These are phyloP conservation scores for Prunus davidiana DNA, from an alignment of 306 rosid species.

Conservation along the genomic window DNA sequence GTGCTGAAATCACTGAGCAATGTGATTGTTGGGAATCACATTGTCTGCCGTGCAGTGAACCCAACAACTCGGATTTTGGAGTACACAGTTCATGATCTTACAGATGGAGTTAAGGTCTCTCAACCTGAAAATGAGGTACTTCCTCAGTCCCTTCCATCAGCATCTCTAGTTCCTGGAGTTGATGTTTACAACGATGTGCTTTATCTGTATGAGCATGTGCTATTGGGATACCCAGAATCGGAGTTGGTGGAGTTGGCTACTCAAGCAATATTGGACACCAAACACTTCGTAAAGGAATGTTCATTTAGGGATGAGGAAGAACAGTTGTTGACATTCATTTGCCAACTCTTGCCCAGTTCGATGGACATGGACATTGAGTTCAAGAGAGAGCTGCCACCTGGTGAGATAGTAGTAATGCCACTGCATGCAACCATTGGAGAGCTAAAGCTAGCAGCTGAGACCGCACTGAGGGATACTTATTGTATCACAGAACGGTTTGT, in stretches of 20 bases:
- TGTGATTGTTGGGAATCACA: constrained; percentile 59
- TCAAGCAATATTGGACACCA: constrained; percentile 64
- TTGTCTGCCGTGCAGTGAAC: constrained; percentile 74
- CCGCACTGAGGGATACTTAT: constrained; percentile 75
- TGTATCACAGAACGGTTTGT: constrained; percentile 51
- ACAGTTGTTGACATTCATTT: constrained; percentile 58
- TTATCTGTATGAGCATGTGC: constrained; percentile 60
- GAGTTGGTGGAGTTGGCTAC: constrained; percentile 54
- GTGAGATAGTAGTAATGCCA: constrained; percentile 69
- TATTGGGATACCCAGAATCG: constrained; percentile 61
- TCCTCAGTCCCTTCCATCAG: constrained; percentile 22
- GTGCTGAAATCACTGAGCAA: constrained; percentile 83
- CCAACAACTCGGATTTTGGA: constrained; percentile 67
- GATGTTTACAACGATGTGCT: constrained; percentile 68
- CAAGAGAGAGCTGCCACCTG: constrained; percentile 38
- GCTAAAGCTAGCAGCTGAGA: constrained; percentile 63
- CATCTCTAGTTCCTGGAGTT: constrained; percentile 40
- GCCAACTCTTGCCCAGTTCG: constrained; percentile 48
- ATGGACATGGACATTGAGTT: constrained; percentile 30
- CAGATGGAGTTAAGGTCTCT: constrained; percentile 32
- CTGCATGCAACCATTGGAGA: constrained; percentile 70
- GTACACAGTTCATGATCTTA: constrained; percentile 62
- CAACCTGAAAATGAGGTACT: constrained; percentile 25
- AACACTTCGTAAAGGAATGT: constrained; percentile 80
- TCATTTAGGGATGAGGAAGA: constrained; percentile 51